These are phyloP conservation scores for Corymbia calophylla DNA, from an alignment of 441 rosid species.

Conservation along the genomic window DNA sequence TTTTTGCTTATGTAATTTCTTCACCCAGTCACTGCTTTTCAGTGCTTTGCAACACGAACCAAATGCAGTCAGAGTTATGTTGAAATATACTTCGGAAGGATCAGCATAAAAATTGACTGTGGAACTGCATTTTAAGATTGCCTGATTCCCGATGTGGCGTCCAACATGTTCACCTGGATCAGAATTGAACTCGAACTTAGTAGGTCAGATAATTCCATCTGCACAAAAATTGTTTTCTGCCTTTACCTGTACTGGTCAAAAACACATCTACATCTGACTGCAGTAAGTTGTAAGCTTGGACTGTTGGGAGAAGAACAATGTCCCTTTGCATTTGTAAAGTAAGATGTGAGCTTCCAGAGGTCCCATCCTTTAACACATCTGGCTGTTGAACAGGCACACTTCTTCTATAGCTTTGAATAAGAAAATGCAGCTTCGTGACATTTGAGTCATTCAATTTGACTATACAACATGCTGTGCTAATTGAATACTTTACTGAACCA, in stretches of 20 bases:
- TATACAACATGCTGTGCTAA: conserved; percentile 68
- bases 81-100: conserved; percentile 67
- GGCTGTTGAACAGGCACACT: conserved; percentile 69
- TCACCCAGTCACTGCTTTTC: conserved; percentile 86
- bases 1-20: conserved; percentile 65
- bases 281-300: conserved; percentile 71
- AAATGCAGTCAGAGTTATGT: conserved; percentile 57
- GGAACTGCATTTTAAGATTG: conserved; percentile 68
- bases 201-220: neutral
- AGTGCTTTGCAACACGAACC: conserved; percentile 73
- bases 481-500: conserved; percentile 53
- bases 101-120: conserved; percentile 77
- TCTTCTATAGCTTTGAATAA: conserved; percentile 70
- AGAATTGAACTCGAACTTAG: conserved; percentile 34
- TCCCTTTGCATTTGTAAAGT: conserved; percentile 85
- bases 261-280: conserved; percentile 62
- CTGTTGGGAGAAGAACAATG: conserved; percentile 88
- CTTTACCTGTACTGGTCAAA: conserved; percentile 71
- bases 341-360: conserved; percentile 28
- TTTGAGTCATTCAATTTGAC: conserved; percentile 44
- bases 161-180: conserved; percentile 31
- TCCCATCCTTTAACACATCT: conserved; percentile 33
- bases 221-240: conserved; percentile 11
- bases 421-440: conserved; percentile 62
- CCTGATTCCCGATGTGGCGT: conserved; percentile 59